Evolutionary conservation across 345 rosid genomes (phyloP), one percentile per base, ranked within the genome.

Genomic region (Orychophragmus violaceus): DNA sequence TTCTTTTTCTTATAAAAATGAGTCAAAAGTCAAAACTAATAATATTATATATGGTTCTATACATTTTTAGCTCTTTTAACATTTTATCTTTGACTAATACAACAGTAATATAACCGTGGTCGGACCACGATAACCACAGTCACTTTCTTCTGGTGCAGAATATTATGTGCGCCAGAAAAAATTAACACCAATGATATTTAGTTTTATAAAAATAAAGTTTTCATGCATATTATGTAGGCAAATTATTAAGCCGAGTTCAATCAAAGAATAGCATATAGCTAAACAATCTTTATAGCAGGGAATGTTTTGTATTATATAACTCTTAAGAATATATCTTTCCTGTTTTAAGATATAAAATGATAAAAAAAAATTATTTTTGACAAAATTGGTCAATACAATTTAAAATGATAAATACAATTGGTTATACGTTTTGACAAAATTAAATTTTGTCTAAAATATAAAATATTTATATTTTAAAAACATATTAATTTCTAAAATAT

Each of bases 11-110:
- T 23, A 22, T 17, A 23, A 22, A 50, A 59, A 18, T 17, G 60
- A 55, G 76, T 58, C 76, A 64, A n/a, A n/a, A n/a, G n/a, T n/a
- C n/a, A n/a, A n/a, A 65, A 64, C 64, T 45, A 64, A 49, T 59
- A 73, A 12, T 50, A 58, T 51, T 39, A 24, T 51, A 51, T 57
- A 64, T 22, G 12, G 3, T 32, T 53, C 16, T 30, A 63, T 56
- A 14, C 13, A 46, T 46, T 36, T 19, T 56, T 27, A 32, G 64
- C 42, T 46, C 64, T 62, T 70, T 53, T 71, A 12, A 11, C 64
- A 5, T 62, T 23, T 61, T 60, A 51, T 53, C 62, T 61, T 61
- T 52, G 74, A 70, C 74, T 61, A 51, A 21, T 41, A 52, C 36
- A 53, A 52, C 62, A 52, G 62, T 53, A n/a, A 52, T 25, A 17